A percentile compares a stretch with the other conserved stretches of the same genome.
phyloP scores from a whole-genome alignment of 495 filamentous ascomycete species.

The Trichoderma asperelloides region DNA sequence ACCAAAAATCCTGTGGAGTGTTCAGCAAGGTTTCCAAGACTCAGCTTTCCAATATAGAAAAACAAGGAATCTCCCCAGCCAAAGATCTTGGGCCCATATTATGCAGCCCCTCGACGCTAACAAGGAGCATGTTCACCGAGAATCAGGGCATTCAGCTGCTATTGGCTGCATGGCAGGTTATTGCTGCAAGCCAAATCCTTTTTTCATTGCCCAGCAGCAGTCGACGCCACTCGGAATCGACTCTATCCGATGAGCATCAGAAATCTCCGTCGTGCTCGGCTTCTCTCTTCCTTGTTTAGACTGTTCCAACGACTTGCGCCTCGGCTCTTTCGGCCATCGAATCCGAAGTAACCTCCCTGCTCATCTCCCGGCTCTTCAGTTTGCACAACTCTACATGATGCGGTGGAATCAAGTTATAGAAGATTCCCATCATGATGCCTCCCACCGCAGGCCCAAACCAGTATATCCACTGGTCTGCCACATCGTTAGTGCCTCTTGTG shows the following conservation, averaged over 20 bases:
- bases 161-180: background rate
- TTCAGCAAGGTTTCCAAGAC: background rate
- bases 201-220: background rate
- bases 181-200: background rate
- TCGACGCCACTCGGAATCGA: background rate
- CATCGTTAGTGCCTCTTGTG: background rate
- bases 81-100: background rate
- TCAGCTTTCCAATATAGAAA: too few species aligned
- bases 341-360: background rate
- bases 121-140: background rate
- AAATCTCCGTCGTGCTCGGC: too few species aligned
- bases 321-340: background rate
- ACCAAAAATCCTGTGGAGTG: background rate
- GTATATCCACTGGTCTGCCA: constrained; percentile 26
- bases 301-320: background rate
- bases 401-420: constrained; percentile 23
- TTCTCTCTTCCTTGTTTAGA: too few species aligned
- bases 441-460: constrained; percentile 23
- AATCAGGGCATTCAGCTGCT: background rate
- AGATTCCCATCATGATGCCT: constrained; percentile 12
- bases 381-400: constrained; percentile 12
- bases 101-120: background rate
- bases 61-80: background rate
- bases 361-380: background rate
- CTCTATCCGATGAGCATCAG: too few species aligned